Conservation (phyloP, 2,329 filamentous ascomycete species). For the Fusarium newnesense region DNA sequence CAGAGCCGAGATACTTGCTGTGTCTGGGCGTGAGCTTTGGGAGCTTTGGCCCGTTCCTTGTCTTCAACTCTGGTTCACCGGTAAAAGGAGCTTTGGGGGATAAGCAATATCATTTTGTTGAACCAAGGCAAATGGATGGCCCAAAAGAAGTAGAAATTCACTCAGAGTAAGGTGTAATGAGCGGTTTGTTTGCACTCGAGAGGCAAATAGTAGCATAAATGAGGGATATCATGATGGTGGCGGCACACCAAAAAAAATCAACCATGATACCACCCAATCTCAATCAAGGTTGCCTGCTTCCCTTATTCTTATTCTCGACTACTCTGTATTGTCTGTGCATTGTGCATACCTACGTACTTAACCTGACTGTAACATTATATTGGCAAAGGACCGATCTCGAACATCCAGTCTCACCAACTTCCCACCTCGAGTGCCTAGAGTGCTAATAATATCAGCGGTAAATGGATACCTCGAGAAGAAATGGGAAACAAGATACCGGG, state of each 20-base stretch:
- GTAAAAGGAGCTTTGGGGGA: neutral
- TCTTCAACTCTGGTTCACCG: slow-evolving; percentile 7
- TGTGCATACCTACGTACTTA: slow-evolving; percentile 1
- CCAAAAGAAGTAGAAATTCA: neutral
- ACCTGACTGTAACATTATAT: slow-evolving; percentile 10
- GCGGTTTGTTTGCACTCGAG: slow-evolving; percentile 3
- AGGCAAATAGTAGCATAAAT: neutral
- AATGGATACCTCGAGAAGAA: slow-evolving; percentile 7
- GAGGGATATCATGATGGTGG: slow-evolving; percentile 33
- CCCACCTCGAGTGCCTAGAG: neutral
- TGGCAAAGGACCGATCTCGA: slow-evolving; percentile 28
- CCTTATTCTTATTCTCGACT: slow-evolving; percentile 6
- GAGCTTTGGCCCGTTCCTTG: slow-evolving; percentile 22
- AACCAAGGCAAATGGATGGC: neutral
- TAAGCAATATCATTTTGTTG: neutral
- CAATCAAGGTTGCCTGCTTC: slow-evolving; percentile 5
- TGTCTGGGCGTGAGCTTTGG: slow-evolving; percentile 2
- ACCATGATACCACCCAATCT: slow-evolving; percentile 19
- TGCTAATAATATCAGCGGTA: slow-evolving; percentile 25
- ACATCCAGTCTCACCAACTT: neutral
- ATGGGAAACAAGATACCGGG: slow-evolving; percentile 11
- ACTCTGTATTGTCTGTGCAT: neutral
- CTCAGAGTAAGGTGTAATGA: neutral
- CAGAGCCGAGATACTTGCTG: slow-evolving; percentile 19
- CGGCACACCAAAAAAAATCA: slow-evolving; percentile 9